Base-by-base conservation (phyloP, 768 basidiomycete genomes). In the Amanita phalloides region DNA sequence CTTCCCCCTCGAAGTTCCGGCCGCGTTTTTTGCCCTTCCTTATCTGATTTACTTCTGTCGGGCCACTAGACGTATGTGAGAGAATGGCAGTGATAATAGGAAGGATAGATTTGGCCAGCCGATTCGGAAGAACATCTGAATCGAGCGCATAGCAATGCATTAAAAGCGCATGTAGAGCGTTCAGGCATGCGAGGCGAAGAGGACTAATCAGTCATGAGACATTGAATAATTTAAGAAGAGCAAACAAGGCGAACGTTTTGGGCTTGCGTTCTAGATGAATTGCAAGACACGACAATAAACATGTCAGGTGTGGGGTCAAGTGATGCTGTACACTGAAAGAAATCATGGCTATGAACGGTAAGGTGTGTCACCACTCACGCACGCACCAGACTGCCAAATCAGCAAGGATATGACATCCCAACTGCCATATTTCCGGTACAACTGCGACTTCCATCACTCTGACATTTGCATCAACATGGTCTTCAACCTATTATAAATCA, bases 1-100 rank as follows among this genome's bases (percentile, higher is more conserved):
- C 86, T 49, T 87, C 87, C 8, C 79, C 86, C 64, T 90, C 86
- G 56, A 81, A 90, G 10, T 74, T 81, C 20, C 81, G 76, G 17
- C 75, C 72, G 43, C 83, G 72, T 62, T 87, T 91, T 63, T 81
- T 90, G 50, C 78, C 76, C 58, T 79, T 81, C 61, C 71, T 79
- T 43, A 57, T 51, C 13, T 57, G 36, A 2, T 56, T 58, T 38
- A 59, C 54, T 10, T 53, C 58, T 36, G 63, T 66, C 61, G 35
- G 30, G 7, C 57, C 54, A 7, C 72, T 69, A 3, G 70, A 53
- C 23, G 70, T 65, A 4, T 64, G 63, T 0, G 74, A 61, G 51
- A 86, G 68, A 13, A 87, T 59, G 32, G 69, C 57, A 2, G 76
- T 67, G 17, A 86, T 55, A 4, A 68, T 63, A 1, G 75, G 72